phyloP scores from a whole-genome alignment of 2,329 filamentous ascomycete genomes.

The Colletotrichum orbiculare region DNA sequence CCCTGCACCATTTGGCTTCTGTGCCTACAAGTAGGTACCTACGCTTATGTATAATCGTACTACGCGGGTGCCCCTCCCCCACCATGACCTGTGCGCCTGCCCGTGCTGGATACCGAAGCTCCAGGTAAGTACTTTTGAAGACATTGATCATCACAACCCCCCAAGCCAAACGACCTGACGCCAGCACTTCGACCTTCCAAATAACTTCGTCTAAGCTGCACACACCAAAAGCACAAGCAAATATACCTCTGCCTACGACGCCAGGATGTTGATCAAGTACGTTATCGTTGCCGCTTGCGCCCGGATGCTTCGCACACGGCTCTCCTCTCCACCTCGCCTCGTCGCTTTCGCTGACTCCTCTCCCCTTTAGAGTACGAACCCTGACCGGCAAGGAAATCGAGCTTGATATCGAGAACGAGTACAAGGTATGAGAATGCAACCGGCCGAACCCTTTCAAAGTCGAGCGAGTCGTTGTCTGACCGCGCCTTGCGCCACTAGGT shows the following conservation, averaged over 20 bases:
- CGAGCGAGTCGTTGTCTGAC: constrained; percentile 7
- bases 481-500: constrained; percentile 67
- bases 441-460: background rate
- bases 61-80: constrained; percentile 25
- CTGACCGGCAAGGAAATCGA: constrained; percentile 99
- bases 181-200: too few relatives aligned
- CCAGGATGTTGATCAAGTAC: constrained; percentile 65
- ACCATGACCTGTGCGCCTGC: constrained; percentile 21
- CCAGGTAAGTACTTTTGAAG: too few relatives aligned
- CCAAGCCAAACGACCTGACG: too few relatives aligned
- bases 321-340: background rate
- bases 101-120: background rate
- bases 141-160: too few relatives aligned
- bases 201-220: background rate
- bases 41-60: too few relatives aligned
- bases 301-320: background rate
- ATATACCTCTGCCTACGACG: constrained; percentile 8
- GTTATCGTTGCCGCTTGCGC: constrained; percentile 34
- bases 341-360: constrained; percentile 18
- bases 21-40: background rate
- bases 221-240: background rate
- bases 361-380: constrained; percentile 81
- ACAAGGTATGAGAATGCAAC: constrained; percentile 73
- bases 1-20: background rate
- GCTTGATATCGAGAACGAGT: constrained; percentile 93